Percentiles rank a stretch among this genome's conserved stretches.
phyloP scores from a whole-genome alignment of 179 eudicot genomes.

The Beta lomatogona region DNA sequence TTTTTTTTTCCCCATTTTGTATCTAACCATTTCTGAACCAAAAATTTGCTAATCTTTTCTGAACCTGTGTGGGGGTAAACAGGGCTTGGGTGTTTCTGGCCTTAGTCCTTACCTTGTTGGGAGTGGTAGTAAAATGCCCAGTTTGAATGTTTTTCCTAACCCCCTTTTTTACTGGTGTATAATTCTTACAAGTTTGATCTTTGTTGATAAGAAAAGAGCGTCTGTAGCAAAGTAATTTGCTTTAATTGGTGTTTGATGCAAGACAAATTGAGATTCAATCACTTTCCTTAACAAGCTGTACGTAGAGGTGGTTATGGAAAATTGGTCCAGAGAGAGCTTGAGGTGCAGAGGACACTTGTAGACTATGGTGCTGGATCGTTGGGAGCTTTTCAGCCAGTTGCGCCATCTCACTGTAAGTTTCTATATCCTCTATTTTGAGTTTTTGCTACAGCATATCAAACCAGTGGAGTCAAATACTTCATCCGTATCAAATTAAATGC shows the following conservation, averaged over 20 bases:
- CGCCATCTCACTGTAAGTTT: constrained; percentile 68
- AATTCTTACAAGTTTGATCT: neutral
- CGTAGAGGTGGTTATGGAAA: constrained; percentile 99
- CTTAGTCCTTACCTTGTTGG: neutral
- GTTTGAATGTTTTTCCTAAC: neutral
- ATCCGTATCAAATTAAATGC: too few species aligned
- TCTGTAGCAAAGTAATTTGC: neutral
- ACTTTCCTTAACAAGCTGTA: constrained; percentile 63
- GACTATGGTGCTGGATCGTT: constrained; percentile 88
- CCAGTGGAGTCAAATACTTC: too few species aligned
- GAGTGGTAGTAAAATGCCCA: neutral
- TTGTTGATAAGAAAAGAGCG: neutral
- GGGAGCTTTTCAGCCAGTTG: constrained; percentile 69
- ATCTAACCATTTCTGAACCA: neutral
- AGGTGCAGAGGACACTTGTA: constrained; percentile 87
- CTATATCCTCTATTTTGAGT: neutral
- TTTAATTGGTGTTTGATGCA: neutral
- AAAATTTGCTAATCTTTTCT: neutral
- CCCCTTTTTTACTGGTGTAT: neutral
- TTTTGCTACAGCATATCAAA: neutral
- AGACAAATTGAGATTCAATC: neutral
- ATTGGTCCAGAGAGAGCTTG: constrained; percentile 91
- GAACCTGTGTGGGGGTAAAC: neutral
- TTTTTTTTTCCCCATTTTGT: neutral
- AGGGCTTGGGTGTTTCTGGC: constrained; percentile 7